Evolutionary conservation across 352 stramenopile species (phyloP), one percentile per base, ranked within the genome.

Genomic region (Phytophthora capsici): DNA sequence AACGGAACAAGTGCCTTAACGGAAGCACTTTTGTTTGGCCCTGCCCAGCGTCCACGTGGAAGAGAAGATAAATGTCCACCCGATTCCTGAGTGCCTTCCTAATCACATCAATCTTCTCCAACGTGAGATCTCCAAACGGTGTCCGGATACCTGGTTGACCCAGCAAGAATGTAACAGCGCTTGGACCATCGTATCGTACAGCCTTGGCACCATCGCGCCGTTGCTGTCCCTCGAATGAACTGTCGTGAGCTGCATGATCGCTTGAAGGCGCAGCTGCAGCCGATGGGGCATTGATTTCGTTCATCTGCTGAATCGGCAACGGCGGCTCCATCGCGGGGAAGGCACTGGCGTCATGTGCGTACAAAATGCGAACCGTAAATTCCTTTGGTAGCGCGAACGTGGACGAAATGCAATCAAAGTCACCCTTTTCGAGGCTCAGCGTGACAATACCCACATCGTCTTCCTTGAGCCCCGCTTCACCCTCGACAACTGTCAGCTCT

Each of bases 91-190:
- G 50, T 28, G 82, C 65, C 32, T 80, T 77, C 5, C 86, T 80
- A 60, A 94, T 78, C 17, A 96, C 72, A 54, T 94, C 86, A 44
- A 96, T 82, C 69, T 94, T 93, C 19, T 91, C 80, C n/a, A 96
- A 71, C 16, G 85, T 69, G 16, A 90, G 82, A 54, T 96, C 88
- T 13, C 88, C 88, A 62, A 94, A 93, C 13, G 75, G 80, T 6
- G 88, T 93, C 20, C 81, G 88, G 30, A 96, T 69, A 20, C 75
- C 79, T 32, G 71, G 69, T 30, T 92, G 77, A 14, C 72, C 79
- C 13, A 94, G 49, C 13, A 93, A 54, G 62, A 93, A 94, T 0
- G 82, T 82, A 3, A 94, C 74, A 40, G 83, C 77, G 13, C 65
- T 71, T 17, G 86, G 82, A 25, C 86, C 86, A 16, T 94, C 78